Conservation (phyloP, 331 rosid species). For the Spiraea crenata region DNA sequence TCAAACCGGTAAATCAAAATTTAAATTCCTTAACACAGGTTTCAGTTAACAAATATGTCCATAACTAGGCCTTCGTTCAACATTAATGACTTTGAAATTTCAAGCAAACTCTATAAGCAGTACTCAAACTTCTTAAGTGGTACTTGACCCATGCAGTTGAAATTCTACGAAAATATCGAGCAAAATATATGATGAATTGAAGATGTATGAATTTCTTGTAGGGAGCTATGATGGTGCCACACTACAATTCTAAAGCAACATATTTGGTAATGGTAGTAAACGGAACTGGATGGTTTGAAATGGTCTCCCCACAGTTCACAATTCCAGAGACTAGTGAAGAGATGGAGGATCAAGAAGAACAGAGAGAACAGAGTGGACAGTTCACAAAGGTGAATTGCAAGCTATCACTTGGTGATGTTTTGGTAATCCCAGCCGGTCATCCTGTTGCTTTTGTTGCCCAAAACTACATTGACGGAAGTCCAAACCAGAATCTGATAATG, state of each 20-base stretch:
- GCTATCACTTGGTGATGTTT: slow-evolving; percentile 34
- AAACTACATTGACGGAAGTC: neutral
- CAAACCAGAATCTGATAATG: slow-evolving; percentile 28
- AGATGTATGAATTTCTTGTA: neutral
- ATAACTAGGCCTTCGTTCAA: too few relatives aligned
- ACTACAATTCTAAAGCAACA: slow-evolving; percentile 49
- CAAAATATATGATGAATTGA: neutral
- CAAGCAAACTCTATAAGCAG: too few relatives aligned
- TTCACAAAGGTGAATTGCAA: slow-evolving; percentile 20
- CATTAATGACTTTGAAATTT: too few relatives aligned
- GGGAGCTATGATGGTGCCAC: slow-evolving; percentile 64
- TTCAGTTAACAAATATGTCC: too few relatives aligned
- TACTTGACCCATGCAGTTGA: too few relatives aligned
- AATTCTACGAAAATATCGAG: too few relatives aligned
- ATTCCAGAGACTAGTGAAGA: slow-evolving; percentile 7
- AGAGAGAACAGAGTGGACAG: slow-evolving; percentile 1
- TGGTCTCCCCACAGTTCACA: slow-evolving; percentile 41
- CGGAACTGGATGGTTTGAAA: slow-evolving; percentile 50
- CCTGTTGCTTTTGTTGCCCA: slow-evolving; percentile 45
- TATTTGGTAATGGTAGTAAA: slow-evolving; percentile 29
- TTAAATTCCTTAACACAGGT: neutral
- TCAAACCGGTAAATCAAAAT: slow-evolving; percentile 31
- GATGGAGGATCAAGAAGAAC: slow-evolving; percentile 11
- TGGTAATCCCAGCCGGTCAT: slow-evolving; percentile 51
- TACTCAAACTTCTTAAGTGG: too few relatives aligned